These are phyloP conservation scores for Globisporangium canariense DNA, from an alignment of 352 stramenopile species.

Conservation along the genomic window DNA sequence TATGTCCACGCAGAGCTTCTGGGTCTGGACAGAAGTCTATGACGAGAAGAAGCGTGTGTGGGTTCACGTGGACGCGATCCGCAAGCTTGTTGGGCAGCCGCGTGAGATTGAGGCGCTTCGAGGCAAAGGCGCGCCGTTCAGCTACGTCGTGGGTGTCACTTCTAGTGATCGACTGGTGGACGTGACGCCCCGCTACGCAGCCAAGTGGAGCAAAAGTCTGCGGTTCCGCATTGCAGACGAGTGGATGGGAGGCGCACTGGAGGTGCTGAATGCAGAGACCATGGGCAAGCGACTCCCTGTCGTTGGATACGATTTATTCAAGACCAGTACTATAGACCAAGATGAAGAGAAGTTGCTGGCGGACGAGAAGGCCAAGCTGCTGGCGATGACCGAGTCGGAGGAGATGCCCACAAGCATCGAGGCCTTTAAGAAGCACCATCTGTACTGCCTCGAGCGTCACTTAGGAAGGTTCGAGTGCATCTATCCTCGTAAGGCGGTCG, in stretches of 20 bases:
- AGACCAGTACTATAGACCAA: constrained; percentile 5
- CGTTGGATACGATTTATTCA: not conserved
- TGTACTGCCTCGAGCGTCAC: constrained; percentile 79
- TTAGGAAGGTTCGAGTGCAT: constrained; percentile 61
- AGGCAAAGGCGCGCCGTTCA: constrained; percentile 45
- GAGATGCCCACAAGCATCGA: constrained; percentile 76
- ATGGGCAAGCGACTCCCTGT: not conserved
- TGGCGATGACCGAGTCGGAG: constrained; percentile 29
- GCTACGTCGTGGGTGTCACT: constrained; percentile 63
- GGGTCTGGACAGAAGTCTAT: constrained; percentile 70
- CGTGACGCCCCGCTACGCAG: constrained; percentile 59
- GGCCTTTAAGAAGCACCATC: constrained; percentile 72
- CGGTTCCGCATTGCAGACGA: constrained; percentile 46
- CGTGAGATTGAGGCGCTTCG: constrained; percentile 47
- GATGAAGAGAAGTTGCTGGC: constrained; percentile 17
- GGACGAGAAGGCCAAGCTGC: constrained; percentile 45
- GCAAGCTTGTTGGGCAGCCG: constrained; percentile 40
- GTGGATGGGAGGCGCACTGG: constrained; percentile 43
- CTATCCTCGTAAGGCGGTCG: constrained; percentile 62
- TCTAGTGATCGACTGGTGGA: constrained; percentile 48
- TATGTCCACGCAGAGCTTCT: constrained; percentile 25
- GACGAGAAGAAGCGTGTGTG: constrained; percentile 46
- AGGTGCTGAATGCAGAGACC: constrained; percentile 31
- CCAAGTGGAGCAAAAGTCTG: constrained; percentile 61
- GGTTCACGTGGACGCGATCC: constrained; percentile 57